Percentiles rank a stretch among this genome's conserved stretches.
Conservation (phyloP, 2,329 filamentous ascomycete genomes). For the Claviceps cyperi region DNA sequence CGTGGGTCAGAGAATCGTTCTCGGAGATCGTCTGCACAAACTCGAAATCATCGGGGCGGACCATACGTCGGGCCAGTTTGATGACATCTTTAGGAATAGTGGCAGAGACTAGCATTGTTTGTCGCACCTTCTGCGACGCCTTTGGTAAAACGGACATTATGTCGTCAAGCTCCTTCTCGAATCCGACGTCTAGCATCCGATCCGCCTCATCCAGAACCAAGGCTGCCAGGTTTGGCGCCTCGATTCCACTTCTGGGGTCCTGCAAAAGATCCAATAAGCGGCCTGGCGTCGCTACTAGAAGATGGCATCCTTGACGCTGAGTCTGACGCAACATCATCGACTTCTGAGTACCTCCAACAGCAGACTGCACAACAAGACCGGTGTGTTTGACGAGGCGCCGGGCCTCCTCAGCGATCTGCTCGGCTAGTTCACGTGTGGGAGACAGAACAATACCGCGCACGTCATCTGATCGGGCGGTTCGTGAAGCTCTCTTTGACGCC, state of each 20-base stretch:
- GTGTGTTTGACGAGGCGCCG: conserved; percentile 50
- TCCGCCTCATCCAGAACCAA: conserved; percentile 95
- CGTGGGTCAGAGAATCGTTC: conserved; percentile 74
- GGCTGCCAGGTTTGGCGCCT: conserved; percentile 71
- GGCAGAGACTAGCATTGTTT: conserved; percentile 91
- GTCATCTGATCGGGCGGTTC: conserved; percentile 33
- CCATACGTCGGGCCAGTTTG: conserved; percentile 58
- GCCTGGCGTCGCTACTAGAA: conserved; percentile 83
- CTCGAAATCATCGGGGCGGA: conserved; percentile 68
- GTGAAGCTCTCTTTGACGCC: conserved; percentile 26
- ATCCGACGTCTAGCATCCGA: conserved; percentile 94
- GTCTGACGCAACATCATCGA: conserved; percentile 50
- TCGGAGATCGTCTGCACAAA: conserved; percentile 79
- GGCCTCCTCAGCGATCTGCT: conserved; percentile 72
- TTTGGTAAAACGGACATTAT: conserved; percentile 52
- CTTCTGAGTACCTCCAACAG: conserved; percentile 89
- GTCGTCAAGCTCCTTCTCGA: conserved; percentile 47
- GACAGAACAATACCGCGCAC: conserved; percentile 61
- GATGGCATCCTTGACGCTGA: conserved; percentile 63
- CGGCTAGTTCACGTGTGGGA: conserved; percentile 66
- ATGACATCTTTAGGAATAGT: conserved; percentile 81
- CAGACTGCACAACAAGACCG: conserved; percentile 52
- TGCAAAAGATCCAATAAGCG: conserved; percentile 69
- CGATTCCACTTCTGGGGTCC: conserved; percentile 47
- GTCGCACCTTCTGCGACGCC: conserved; percentile 49